These are phyloP conservation scores for Aspergillus ellipticus DNA, from an alignment of 495 filamentous ascomycete species.

Conservation along the genomic window DNA sequence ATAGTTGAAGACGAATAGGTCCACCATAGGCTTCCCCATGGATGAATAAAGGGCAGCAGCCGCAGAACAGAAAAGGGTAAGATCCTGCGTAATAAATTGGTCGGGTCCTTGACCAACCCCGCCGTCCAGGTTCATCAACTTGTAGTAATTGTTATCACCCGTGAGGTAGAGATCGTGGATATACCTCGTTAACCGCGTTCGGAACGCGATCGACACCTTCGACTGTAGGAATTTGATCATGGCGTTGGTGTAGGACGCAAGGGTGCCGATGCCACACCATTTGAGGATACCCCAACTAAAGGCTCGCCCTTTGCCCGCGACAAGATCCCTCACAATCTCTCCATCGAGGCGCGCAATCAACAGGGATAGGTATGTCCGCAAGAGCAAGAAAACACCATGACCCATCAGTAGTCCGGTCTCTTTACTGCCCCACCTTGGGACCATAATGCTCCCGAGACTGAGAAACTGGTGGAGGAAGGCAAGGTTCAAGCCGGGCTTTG, in stretches of 20 bases:
- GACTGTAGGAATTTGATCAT: slow-evolving; percentile 98
- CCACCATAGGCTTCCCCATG: slow-evolving; percentile 91
- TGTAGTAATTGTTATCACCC: slow-evolving; percentile 92
- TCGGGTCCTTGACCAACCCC: slow-evolving; percentile 88
- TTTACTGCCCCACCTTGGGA: slow-evolving; percentile 90
- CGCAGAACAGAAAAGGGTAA: slow-evolving; percentile 88
- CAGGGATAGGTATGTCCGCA: slow-evolving; percentile 90
- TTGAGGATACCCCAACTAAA: slow-evolving; percentile 90
- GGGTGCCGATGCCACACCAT: slow-evolving; percentile 67
- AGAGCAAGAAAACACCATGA: slow-evolving; percentile 64
- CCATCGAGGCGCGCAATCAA: slow-evolving; percentile 91
- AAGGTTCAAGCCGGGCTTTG: slow-evolving; percentile 89
- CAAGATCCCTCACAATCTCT: slow-evolving; percentile 92
- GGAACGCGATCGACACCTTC: slow-evolving; percentile 97
- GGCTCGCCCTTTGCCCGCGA: slow-evolving; percentile 83
- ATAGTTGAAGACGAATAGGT: slow-evolving; percentile 95
- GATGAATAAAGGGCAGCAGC: slow-evolving; percentile 95
- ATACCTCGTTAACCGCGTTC: slow-evolving; percentile 91
- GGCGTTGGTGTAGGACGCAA: slow-evolving; percentile 89
- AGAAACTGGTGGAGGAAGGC: slow-evolving; percentile 98
- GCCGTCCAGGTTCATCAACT: slow-evolving; percentile 88
- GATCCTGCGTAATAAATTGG: slow-evolving; percentile 96
- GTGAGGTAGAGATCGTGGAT: slow-evolving; percentile 98
- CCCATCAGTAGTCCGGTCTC: slow-evolving; percentile 85
- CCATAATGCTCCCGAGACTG: slow-evolving; percentile 94